Conservation (phyloP, 768 basidiomycete genomes). For the Trametes meyenii region DNA sequence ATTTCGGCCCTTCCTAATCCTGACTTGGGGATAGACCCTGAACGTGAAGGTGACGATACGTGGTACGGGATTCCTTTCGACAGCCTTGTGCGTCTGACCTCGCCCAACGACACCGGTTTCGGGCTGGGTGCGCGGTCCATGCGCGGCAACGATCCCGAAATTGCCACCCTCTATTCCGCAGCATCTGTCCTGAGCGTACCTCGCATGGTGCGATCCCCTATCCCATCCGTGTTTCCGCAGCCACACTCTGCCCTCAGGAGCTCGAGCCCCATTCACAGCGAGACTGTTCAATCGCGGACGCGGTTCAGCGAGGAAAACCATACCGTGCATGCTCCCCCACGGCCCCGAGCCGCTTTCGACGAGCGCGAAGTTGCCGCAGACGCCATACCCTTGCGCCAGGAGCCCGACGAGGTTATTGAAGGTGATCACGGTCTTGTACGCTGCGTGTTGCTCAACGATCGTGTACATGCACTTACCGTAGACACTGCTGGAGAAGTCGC, state of each 20-base stretch:
- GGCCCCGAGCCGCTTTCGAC: slow-evolving; percentile 57
- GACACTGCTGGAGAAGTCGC: slow-evolving; percentile 88
- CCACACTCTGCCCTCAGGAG: slow-evolving; percentile 30
- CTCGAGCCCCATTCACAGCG: slow-evolving; percentile 34
- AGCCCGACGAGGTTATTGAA: slow-evolving; percentile 70
- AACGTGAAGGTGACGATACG: slow-evolving; percentile 37
- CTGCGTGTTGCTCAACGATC: slow-evolving; percentile 81
- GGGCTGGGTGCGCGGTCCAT: slow-evolving; percentile 48
- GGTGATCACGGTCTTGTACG: slow-evolving; percentile 86
- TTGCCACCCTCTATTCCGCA: slow-evolving; percentile 86
- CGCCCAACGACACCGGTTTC: slow-evolving; percentile 53
- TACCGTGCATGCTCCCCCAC: slow-evolving; percentile 40
- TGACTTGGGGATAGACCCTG: slow-evolving; percentile 18
- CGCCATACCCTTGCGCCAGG: slow-evolving; percentile 55
- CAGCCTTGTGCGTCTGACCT: slow-evolving; percentile 68
- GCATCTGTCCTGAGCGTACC: slow-evolving; percentile 78
- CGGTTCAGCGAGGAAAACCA: slow-evolving; percentile 35
- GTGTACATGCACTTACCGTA: slow-evolving; percentile 87
- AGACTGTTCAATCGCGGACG: slow-evolving; percentile 25
- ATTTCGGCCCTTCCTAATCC: not conserved
- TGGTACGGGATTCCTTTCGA: slow-evolving; percentile 71
- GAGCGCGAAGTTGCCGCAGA: slow-evolving; percentile 81
- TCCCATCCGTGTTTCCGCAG: slow-evolving; percentile 38
- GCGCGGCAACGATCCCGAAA: slow-evolving; percentile 68
- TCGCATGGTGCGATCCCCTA: slow-evolving; percentile 40